Conservation (phyloP, 306 rosid species). For the Sphenostylis stenocarpa region DNA sequence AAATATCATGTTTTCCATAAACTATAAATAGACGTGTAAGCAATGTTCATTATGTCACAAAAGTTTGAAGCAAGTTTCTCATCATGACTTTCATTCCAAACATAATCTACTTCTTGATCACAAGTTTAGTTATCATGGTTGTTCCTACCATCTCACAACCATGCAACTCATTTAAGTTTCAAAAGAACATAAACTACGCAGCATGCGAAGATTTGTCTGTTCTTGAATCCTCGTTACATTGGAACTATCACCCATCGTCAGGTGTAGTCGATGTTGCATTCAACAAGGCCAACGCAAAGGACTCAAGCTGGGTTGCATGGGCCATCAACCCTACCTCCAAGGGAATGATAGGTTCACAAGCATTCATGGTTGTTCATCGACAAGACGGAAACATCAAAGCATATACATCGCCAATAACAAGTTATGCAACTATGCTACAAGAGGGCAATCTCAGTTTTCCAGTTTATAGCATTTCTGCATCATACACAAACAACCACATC, state of each 20-base stretch:
- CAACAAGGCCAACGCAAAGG: neutral
- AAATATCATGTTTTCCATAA: too few relatives aligned
- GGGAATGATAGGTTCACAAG: slow-evolving; percentile 51
- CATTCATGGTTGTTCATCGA: slow-evolving; percentile 16
- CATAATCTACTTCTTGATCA: neutral
- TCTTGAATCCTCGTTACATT: slow-evolving; percentile 32
- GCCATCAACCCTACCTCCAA: slow-evolving; percentile 45
- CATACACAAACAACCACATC: neutral
- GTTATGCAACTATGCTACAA: slow-evolving; percentile 9
- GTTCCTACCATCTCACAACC: neutral
- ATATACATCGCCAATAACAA: slow-evolving; percentile 24
- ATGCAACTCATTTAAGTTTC: slow-evolving; percentile 19
- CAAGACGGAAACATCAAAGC: slow-evolving; percentile 24
- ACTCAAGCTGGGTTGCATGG: slow-evolving; percentile 46
- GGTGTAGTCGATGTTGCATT: slow-evolving; percentile 34
- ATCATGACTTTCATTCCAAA: too few relatives aligned
- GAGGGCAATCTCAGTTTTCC: slow-evolving; percentile 31
- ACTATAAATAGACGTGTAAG: too few relatives aligned
- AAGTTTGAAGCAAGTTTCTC: too few relatives aligned
- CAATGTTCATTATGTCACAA: too few relatives aligned
- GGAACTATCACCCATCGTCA: slow-evolving; percentile 37
- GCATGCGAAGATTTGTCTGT: slow-evolving; percentile 31
- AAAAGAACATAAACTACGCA: neutral
- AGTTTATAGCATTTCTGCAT: slow-evolving; percentile 13
- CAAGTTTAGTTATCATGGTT: neutral